Conservation (phyloP, 192 early-diverging fungal genomes). For the Martensiomyces pterosporus region DNA sequence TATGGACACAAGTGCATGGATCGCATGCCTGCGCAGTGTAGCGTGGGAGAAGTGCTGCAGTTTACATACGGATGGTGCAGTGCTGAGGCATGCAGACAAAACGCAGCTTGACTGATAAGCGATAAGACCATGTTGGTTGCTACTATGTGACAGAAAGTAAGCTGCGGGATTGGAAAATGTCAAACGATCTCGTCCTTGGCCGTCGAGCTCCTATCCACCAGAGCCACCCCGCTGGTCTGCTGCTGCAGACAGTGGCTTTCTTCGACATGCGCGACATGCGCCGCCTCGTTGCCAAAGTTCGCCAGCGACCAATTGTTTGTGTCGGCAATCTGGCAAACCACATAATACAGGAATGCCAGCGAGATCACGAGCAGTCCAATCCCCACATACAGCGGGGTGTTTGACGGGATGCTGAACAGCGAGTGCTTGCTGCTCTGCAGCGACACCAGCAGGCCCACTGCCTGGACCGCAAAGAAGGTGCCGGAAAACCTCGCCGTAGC, state of each 20-base stretch:
- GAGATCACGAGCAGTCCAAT: constrained; percentile 3
- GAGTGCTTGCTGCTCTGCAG: background rate
- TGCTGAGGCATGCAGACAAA: too few species aligned
- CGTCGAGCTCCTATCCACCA: background rate
- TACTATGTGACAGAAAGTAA: too few species aligned
- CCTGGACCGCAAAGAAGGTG: constrained; percentile 4
- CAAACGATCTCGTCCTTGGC: background rate
- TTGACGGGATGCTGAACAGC: background rate
- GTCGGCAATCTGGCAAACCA: constrained; percentile 13
- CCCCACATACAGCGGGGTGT: constrained; percentile 13
- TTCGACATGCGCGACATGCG: too few species aligned
- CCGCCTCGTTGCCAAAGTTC: too few species aligned
- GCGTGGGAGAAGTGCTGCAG: too few species aligned
- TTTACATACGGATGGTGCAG: too few species aligned
- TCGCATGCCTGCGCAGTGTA: too few species aligned
- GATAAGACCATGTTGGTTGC: too few species aligned
- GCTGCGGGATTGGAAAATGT: background rate
- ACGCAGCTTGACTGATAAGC: too few species aligned
- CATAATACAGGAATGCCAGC: constrained; percentile 8
- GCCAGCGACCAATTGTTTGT: constrained; percentile 22
- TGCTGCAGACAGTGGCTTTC: too few species aligned
- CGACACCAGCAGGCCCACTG: constrained; percentile 5
- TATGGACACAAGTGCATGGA: too few species aligned
- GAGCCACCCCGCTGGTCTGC: background rate
- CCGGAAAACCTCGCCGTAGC: constrained; percentile 16